Conservation (phyloP, 805 yeast species). For the Yarrowia sp. region DNA sequence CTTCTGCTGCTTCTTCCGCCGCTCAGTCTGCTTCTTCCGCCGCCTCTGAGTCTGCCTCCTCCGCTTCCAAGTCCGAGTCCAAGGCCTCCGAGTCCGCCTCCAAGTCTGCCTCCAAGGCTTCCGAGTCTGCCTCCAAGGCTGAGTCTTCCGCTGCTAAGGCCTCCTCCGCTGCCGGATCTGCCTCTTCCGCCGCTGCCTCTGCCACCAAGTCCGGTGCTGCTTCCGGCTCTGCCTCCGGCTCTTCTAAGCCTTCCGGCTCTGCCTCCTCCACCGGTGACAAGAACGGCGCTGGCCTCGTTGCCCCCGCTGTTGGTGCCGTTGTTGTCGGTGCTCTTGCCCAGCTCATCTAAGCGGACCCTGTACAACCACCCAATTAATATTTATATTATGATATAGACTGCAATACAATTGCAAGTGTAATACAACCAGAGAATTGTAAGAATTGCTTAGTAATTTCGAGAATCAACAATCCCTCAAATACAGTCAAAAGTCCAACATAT, state of each 20-base stretch:
- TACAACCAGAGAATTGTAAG: neutral
- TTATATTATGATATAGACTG: conserved; percentile 30
- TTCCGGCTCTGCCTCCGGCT: conserved; percentile 14
- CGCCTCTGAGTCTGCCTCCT: conserved; percentile 11
- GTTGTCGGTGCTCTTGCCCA: conserved; percentile 35
- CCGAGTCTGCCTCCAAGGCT: conserved; percentile 14
- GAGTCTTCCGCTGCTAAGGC: conserved; percentile 27
- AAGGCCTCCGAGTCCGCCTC: conserved; percentile 30
- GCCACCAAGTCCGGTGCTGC: conserved; percentile 13
- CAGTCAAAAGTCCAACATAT: neutral
- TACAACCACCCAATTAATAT: conserved; percentile 18
- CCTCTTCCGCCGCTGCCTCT: conserved; percentile 29
- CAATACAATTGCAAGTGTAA: conserved; percentile 28
- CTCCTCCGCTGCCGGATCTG: conserved; percentile 22
- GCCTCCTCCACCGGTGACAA: conserved; percentile 15
- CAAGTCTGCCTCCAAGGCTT: conserved; percentile 26
- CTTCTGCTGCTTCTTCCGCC: conserved; percentile 37
- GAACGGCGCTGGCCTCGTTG: conserved; percentile 6
- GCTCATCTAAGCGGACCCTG: conserved; percentile 35
- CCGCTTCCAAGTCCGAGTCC: conserved; percentile 19
- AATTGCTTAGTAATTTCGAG: neutral
- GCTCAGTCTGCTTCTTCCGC: conserved; percentile 29
- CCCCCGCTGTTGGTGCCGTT: conserved; percentile 36
- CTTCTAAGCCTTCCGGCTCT: conserved; percentile 6
- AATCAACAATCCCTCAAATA: too few species aligned